Evolutionary conservation across 2,329 filamentous ascomycete species (phyloP), one percentile per base, ranked within the genome.

Genomic region (Lachnellula occidentalis): DNA sequence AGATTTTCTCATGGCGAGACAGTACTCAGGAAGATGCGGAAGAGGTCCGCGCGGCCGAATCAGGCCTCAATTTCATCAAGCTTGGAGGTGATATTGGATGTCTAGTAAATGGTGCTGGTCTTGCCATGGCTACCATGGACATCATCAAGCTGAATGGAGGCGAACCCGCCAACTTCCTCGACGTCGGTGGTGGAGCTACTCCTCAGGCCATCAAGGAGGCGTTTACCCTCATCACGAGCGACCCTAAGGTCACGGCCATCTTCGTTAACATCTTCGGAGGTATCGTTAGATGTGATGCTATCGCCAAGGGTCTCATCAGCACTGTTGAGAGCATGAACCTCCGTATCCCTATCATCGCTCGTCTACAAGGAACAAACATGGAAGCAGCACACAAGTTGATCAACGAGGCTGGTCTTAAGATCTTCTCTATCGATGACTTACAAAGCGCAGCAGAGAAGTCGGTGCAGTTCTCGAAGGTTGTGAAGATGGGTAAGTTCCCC

Each of bases 201-300:
- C 92, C 94, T 34, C 87, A 92, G 64, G 94, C 94, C 67, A 99
- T 99, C 77, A 90, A 91, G 79, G 88, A 94, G 76, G 94, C 94
- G 64, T 99, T 99, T 71, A 92, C 96, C 74, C 88, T 99, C 69
- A 99, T 99, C 79, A 99, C 94, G 67, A 94, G 87, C 76, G 94
- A 99, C 75, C 85, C 91, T 71, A 97, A 97, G 82, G 94, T 99
- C 64, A 92, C 92, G 50, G 94, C 94, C 69, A 94, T 99, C 78
- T 99, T 99, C 67, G 94, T 99, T 79, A 99, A 99, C 84, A 99
- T 99, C 75, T 99, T 99, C 72, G 94, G 94, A 72, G 94, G 94
- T 77, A 99, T 99, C 67, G 94, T 99, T 66, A 86, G 94, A 69
- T 99, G 94, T 73, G 94, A 99, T 73, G 91, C 90, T 69, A 99